Conservation (phyloP, 352 stramenopile species). For the Pseudoperonospora humuli region DNA sequence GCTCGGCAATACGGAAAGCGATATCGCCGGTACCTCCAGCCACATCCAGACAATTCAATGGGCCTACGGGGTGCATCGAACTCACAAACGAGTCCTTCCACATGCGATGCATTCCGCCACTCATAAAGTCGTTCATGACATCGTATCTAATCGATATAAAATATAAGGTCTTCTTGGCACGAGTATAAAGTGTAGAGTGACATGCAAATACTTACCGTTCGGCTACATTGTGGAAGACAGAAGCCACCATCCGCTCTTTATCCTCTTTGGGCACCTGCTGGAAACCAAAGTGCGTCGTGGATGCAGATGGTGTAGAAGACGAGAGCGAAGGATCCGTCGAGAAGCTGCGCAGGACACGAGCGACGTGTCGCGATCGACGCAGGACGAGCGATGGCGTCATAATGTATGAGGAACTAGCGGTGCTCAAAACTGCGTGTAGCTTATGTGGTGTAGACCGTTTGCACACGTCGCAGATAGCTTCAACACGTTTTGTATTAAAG, state of each 20-base stretch:
- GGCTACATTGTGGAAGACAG: conserved; percentile 97
- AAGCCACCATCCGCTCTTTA: conserved; percentile 93
- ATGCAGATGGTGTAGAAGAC: conserved; percentile 1
- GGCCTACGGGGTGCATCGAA: conserved; percentile 66
- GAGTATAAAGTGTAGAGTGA: conserved; percentile 3
- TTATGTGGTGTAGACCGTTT: no score
- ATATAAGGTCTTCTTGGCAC: conserved; percentile 1
- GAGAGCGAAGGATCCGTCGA: conserved; percentile 5
- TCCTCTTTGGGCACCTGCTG: conserved; percentile 84
- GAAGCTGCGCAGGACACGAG: conserved; percentile 11
- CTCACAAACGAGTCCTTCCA: conserved; percentile 99
- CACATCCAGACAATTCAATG: conserved; percentile 90
- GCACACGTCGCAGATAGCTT: no score
- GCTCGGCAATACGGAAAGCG: conserved; percentile 93
- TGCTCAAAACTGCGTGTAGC: no score
- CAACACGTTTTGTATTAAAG: no score
- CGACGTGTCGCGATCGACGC: no score
- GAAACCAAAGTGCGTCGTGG: conserved; percentile 86
- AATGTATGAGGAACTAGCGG: no score
- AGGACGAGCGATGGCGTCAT: no score
- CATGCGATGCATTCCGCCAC: conserved; percentile 88
- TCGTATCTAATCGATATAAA: conserved; percentile 68
- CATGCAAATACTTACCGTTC: no score
- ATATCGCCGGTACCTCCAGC: conserved; percentile 98
- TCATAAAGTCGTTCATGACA: conserved; percentile 99